Base-by-base conservation (phyloP, 2,329 filamentous ascomycete species). In the Sporothrix globosa region DNA sequence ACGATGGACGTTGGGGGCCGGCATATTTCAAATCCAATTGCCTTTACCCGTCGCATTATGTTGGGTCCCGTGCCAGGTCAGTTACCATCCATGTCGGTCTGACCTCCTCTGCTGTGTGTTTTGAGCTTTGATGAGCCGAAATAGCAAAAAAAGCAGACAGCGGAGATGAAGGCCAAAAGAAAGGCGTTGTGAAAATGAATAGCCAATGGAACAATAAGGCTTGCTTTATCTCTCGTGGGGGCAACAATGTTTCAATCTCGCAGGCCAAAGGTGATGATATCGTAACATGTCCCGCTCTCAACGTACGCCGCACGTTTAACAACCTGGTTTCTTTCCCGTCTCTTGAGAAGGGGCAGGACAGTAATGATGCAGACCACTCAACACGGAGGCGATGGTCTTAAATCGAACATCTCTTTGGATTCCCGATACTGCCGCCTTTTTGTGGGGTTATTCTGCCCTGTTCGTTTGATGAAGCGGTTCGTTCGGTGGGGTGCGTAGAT, bases 1-100 rank as follows among this genome's bases (percentile, higher is more conserved):
- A 30, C 13, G 21, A 54, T 44, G 56, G 56, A 17, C 56, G 56
- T 46, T 63, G 58, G 58, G 58, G 58, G 34, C 34, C 34, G 34
- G 34, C 34, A 34, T 44, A 61, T 44, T 27, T 61, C 56, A 44
- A 5, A 34, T 34, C 34, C 34, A 34, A 9, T 7, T 1, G 34
- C 27, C 27, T 30, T 30, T 34, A 34, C 34, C 34, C 34, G 34
- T 34, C 34, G 7, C 34, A 34, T 34, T 4, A 34, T 34, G 34
- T 9, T 34, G 34, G 27, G 34, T 34, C 34, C 34, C 34, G 34
- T 34, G 34, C 34, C 34, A 34, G 34, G 34, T 9, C 34, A 34
- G 7, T 34, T 34, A 1, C 34, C 34, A 34, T 34, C 34, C 34
- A 9, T 34, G 1, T 6, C 34, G 9, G 34, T 34, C 34, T 34